These are phyloP conservation scores for Blumeria hordei DNA, from an alignment of 2,329 filamentous ascomycete species.

Conservation along the genomic window DNA sequence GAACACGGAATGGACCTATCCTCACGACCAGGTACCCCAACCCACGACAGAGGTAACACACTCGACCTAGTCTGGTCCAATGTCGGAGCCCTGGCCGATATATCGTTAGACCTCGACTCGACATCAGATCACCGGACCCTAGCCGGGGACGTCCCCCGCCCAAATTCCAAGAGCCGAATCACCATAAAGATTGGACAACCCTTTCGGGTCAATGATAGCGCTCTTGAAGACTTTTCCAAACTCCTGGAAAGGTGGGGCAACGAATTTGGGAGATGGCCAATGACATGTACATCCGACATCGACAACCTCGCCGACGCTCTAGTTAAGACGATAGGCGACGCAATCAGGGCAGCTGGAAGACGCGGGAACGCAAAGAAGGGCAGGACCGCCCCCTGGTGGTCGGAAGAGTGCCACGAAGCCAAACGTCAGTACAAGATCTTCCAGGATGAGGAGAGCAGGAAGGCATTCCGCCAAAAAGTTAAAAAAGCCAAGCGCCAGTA, in stretches of 20 bases:
- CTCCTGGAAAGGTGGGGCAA: not conserved
- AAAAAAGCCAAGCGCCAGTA: too few species aligned
- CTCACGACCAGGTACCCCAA: not conserved
- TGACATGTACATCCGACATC: too few species aligned
- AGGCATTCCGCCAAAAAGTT: too few species aligned
- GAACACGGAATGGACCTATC: not conserved
- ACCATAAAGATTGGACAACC: not conserved
- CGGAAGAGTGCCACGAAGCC: not conserved
- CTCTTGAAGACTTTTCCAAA: not conserved
- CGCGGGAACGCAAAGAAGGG: not conserved
- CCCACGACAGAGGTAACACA: not conserved
- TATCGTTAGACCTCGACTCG: not conserved
- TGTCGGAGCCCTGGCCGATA: not conserved
- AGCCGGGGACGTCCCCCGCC: not conserved
- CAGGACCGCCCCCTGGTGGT: not conserved
- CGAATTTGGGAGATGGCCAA: too few species aligned
- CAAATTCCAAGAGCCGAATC: not conserved
- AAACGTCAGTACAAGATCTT: not conserved
- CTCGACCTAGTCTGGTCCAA: not conserved
- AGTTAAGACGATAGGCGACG: not conserved
- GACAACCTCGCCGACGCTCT: not conserved
- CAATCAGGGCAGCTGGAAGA: not conserved
- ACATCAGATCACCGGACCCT: not conserved
- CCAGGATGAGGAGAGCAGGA: not conserved
- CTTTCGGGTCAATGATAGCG: not conserved